These are phyloP conservation scores for Pestalotiopsis sp. DNA, from an alignment of 2,329 filamentous ascomycete genomes.

Conservation along the genomic window DNA sequence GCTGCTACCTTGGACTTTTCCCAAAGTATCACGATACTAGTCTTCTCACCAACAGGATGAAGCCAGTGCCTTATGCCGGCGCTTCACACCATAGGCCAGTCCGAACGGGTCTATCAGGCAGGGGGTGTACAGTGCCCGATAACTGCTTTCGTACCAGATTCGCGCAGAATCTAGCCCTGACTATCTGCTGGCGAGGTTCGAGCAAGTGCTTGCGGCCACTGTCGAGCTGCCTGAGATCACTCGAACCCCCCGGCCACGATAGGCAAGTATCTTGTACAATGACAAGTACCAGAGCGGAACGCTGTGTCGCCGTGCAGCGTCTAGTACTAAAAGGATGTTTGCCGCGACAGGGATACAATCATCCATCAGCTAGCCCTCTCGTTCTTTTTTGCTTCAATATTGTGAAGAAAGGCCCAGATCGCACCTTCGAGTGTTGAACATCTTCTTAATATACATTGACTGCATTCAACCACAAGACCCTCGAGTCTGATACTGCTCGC, in stretches of 20 bases:
- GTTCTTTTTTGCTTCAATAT: not conserved
- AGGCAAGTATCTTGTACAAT: constrained; percentile 18
- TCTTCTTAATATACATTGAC: not conserved
- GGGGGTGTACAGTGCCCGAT: not conserved
- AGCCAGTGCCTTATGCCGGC: not conserved
- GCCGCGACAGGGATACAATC: constrained; percentile 1
- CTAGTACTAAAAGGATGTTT: not conserved
- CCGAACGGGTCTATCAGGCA: not conserved
- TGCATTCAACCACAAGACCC: not conserved
- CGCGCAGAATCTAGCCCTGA: constrained; percentile 1
- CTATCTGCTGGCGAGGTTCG: not conserved
- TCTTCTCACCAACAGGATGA: not conserved
- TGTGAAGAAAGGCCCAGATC: not conserved
- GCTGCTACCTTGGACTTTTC: not conserved
- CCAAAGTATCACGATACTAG: not conserved
- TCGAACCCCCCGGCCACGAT: not conserved
- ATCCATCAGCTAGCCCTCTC: constrained; percentile 2
- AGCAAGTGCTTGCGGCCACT: constrained; percentile 5
- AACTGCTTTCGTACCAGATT: not conserved
- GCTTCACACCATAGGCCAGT: not conserved
- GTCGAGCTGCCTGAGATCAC: not conserved
- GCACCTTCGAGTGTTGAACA: not conserved
- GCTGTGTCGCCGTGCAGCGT: not conserved
- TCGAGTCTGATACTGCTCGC: not conserved
- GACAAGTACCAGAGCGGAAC: constrained; percentile 7